These are phyloP conservation scores for Penicillium maclennaniae DNA, from an alignment of 495 filamentous ascomycete genomes.

Conservation along the genomic window DNA sequence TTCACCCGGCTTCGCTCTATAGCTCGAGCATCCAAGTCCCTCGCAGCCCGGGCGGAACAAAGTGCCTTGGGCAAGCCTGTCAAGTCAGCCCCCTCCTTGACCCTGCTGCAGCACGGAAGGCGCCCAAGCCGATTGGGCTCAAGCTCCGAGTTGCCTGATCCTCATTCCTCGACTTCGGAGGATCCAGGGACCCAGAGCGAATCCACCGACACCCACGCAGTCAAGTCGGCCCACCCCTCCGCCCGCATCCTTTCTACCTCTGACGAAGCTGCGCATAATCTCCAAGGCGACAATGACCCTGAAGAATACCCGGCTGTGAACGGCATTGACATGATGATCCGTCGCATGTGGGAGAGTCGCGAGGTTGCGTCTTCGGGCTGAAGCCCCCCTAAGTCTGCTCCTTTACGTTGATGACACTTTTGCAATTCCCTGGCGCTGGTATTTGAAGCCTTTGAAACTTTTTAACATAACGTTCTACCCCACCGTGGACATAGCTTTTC, in stretches of 20 bases:
- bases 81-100: conserved; percentile 39
- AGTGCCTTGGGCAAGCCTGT: conserved; percentile 33
- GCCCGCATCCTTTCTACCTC: conserved; percentile 41
- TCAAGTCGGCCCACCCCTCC: conserved; percentile 33
- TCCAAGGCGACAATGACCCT: conserved; percentile 22
- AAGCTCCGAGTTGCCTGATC: conserved; percentile 21
- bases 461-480: neutral
- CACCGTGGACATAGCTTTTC: neutral
- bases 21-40: conserved; percentile 19
- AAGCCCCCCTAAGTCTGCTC: neutral
- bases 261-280: conserved; percentile 28
- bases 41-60: conserved; percentile 11
- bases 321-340: conserved; percentile 42
- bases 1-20: conserved; percentile 36
- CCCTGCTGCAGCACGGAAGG: conserved; percentile 28
- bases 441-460: too few relatives aligned
- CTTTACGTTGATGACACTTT: conserved; percentile 11
- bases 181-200: conserved; percentile 28
- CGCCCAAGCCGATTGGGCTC: conserved; percentile 17
- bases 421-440: conserved; percentile 14
- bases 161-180: conserved; percentile 28
- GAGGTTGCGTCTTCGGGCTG: conserved; percentile 39
- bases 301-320: conserved; percentile 22
- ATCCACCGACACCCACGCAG: conserved; percentile 24
- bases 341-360: conserved; percentile 48